These are phyloP conservation scores for Alloascoidea africana DNA, from an alignment of 805 yeast species.

Conservation along the genomic window DNA sequence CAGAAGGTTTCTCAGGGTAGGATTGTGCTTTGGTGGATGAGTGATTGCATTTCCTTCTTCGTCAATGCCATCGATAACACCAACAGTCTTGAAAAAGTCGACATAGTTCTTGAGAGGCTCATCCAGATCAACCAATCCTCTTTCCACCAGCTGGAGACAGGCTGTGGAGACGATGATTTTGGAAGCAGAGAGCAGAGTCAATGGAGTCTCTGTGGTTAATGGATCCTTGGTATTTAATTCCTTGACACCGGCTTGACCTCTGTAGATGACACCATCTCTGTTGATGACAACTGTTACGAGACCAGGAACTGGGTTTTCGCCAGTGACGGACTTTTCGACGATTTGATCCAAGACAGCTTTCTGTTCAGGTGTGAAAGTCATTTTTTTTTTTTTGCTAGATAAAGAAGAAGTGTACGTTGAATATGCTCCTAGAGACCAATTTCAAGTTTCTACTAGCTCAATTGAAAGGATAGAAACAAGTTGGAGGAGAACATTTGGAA, in stretches of 20 bases:
- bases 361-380: too few relatives aligned
- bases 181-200: neutral
- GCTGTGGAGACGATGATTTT: constrained; percentile 9
- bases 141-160: constrained; percentile 19
- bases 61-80: constrained; percentile 12
- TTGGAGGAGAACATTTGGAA: too few relatives aligned
- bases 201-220: neutral
- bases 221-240: neutral
- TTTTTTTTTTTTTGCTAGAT: too few relatives aligned
- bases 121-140: constrained; percentile 17
- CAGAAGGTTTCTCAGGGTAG: constrained; percentile 20
- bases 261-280: neutral
- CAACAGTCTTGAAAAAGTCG: constrained; percentile 17
- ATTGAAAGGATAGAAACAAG: too few relatives aligned
- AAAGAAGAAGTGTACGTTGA: too few relatives aligned
- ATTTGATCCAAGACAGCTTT: too few relatives aligned
- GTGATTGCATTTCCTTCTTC: constrained; percentile 13
- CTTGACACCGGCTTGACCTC: neutral
- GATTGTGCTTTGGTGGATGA: constrained; percentile 13
- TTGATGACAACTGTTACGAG: neutral
- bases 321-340: too few relatives aligned
- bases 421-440: too few relatives aligned
- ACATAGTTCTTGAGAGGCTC: constrained; percentile 16
- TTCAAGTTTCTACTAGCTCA: too few relatives aligned
- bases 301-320: too few relatives aligned